Percentiles rank a stretch among this genome's conserved stretches.
Evolutionary conservation across 2,329 filamentous ascomycete species (phyloP).

Genomic region (Fusarium sp.): DNA sequence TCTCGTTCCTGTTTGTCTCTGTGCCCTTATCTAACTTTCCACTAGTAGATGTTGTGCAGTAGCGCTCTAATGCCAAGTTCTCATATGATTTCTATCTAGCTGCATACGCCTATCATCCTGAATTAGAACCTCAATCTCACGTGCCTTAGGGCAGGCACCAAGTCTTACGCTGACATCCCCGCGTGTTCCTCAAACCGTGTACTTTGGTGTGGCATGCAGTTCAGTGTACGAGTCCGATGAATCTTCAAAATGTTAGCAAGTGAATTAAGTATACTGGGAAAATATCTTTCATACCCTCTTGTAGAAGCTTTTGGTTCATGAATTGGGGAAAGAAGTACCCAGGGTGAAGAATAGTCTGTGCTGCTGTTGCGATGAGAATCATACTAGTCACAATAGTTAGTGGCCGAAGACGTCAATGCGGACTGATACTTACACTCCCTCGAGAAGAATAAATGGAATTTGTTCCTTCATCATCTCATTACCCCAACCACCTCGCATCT

Average conservation of each 20-base stretch:
- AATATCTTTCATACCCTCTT: background rate
- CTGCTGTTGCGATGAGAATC: background rate
- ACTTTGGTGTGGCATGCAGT: background rate
- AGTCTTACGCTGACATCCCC: background rate
- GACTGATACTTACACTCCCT: background rate
- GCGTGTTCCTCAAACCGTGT: background rate
- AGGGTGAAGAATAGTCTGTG: constrained; percentile 3
- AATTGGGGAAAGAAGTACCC: constrained; percentile 1
- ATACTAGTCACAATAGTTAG: background rate
- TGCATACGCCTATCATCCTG: background rate
- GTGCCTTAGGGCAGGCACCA: background rate
- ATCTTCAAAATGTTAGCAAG: background rate
- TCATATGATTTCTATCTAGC: background rate
- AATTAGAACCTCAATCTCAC: background rate
- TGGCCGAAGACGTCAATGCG: fast-evolving
- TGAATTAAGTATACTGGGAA: fast-evolving
- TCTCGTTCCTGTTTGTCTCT: background rate
- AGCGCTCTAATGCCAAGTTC: background rate
- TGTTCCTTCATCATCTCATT: constrained; percentile 7
- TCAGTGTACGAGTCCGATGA: background rate
- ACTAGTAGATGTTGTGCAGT: background rate
- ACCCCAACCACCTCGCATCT: constrained; percentile 10
- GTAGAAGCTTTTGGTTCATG: background rate
- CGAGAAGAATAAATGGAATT: constrained; percentile 5
- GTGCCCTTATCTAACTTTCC: background rate